phyloP scores from a whole-genome alignment of 805 yeast genomes.

The Ogataea nakhonphanomensis region DNA sequence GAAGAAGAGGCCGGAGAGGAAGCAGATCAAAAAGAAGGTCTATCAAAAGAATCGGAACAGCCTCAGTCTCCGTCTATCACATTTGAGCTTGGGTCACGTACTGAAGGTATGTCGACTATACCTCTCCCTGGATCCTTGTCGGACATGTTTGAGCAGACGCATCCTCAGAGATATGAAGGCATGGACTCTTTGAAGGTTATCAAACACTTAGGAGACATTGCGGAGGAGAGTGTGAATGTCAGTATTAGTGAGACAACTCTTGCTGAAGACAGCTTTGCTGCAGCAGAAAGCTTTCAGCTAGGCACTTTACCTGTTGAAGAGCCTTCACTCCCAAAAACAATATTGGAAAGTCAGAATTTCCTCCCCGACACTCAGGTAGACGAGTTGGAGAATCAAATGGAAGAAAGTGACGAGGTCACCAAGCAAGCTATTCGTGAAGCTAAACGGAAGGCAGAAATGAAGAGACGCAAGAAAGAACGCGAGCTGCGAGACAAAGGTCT shows the following conservation, averaged over 20 bases:
- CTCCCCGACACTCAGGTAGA: slow-evolving; percentile 33
- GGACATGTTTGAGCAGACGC: slow-evolving; percentile 24
- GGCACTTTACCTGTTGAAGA: slow-evolving; percentile 10
- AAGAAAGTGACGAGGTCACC: slow-evolving; percentile 27
- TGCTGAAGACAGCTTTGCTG: not conserved
- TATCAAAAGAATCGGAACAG: not conserved
- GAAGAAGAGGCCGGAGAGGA: slow-evolving; percentile 21
- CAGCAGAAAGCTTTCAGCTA: not conserved
- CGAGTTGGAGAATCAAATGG: slow-evolving; percentile 16
- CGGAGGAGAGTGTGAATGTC: slow-evolving; percentile 6
- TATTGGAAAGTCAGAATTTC: slow-evolving; percentile 30
- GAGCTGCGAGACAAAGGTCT: slow-evolving; percentile 60
- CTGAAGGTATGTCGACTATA: not conserved
- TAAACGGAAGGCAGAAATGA: slow-evolving; percentile 21
- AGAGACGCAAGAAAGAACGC: slow-evolving; percentile 34
- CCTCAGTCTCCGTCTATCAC: slow-evolving; percentile 11
- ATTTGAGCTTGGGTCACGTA: slow-evolving; percentile 14
- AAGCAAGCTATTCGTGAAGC: slow-evolving; percentile 30
- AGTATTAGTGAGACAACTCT: slow-evolving; percentile 16
- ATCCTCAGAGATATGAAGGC: slow-evolving; percentile 22
- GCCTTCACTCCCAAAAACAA: slow-evolving; percentile 10
- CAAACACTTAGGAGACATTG: slow-evolving; percentile 18
- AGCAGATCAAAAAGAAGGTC: slow-evolving; percentile 8
- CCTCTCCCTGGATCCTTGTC: slow-evolving; percentile 22
- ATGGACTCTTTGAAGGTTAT: slow-evolving; percentile 18